These are phyloP conservation scores for Tricladium varicosporioides DNA, from an alignment of 2,329 filamentous ascomycete genomes.

Conservation along the genomic window DNA sequence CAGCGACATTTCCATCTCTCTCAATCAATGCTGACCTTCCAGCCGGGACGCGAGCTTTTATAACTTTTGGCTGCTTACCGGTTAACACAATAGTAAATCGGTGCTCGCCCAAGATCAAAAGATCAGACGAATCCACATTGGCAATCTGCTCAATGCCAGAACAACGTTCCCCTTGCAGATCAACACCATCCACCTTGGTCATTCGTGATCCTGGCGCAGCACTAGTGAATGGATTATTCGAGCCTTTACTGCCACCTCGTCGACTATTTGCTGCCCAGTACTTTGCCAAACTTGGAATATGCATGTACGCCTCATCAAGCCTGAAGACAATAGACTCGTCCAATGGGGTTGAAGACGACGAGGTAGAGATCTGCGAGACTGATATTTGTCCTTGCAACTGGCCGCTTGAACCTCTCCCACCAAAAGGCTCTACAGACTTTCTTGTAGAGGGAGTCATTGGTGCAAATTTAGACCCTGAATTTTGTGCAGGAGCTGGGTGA, in stretches of 20 bases:
- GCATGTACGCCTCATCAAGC: slow-evolving; percentile 31
- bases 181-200: slow-evolving; percentile 30
- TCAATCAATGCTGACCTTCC: slow-evolving; percentile 24
- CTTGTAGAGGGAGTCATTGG: slow-evolving; percentile 64
- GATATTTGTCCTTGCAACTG: slow-evolving; percentile 30
- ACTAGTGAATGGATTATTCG: slow-evolving; percentile 27
- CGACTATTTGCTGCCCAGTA: slow-evolving; percentile 32
- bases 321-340: slow-evolving; percentile 35
- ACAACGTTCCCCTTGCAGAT: slow-evolving; percentile 34
- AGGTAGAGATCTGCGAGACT: slow-evolving; percentile 26
- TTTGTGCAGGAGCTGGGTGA: slow-evolving; percentile 23
- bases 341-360: slow-evolving; percentile 24
- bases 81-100: slow-evolving; percentile 28
- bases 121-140: slow-evolving; percentile 20
- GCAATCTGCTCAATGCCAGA: slow-evolving; percentile 31
- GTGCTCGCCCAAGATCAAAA: slow-evolving; percentile 34
- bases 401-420: slow-evolving; percentile 14
- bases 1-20: slow-evolving; percentile 19
- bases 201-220: slow-evolving; percentile 22
- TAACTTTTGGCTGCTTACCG: slow-evolving; percentile 12
- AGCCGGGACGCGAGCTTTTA: slow-evolving; percentile 4
- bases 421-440: slow-evolving; percentile 31
- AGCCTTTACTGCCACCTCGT: slow-evolving; percentile 16
- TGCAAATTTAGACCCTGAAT: slow-evolving; percentile 50
- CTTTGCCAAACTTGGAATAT: slow-evolving; percentile 33